These are phyloP conservation scores for Avena sativa DNA, from an alignment of 176 grass and related monocot species.

Conservation along the genomic window DNA sequence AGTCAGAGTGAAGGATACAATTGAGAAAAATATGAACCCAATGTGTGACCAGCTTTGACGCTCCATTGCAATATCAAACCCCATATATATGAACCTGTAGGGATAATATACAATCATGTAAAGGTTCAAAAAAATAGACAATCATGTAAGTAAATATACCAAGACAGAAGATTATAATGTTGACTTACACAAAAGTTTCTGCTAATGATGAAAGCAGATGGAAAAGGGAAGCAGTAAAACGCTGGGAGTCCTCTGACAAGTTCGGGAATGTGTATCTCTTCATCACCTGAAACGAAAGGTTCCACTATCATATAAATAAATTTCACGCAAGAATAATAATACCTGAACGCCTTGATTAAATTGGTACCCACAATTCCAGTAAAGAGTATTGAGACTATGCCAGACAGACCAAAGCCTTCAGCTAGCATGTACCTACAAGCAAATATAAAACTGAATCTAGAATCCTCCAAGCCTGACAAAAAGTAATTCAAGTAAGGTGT, in stretches of 20 bases:
- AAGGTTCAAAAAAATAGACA: background rate
- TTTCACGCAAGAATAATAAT: background rate
- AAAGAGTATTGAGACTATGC: conserved; percentile 93
- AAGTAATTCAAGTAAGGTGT: conserved; percentile 23
- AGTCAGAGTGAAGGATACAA: conserved; percentile 77
- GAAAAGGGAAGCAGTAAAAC: conserved; percentile 76
- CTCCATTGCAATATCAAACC: conserved; percentile 92
- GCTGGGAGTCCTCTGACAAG: conserved; percentile 81
- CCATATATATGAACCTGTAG: conserved; percentile 96
- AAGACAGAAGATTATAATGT: background rate
- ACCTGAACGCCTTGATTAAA: background rate
- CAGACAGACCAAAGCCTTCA: conserved; percentile 88
- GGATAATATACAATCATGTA: conserved; percentile 20
- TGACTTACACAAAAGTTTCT: conserved; percentile 90
- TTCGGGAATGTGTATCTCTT: conserved; percentile 85
- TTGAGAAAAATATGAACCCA: conserved; percentile 95
- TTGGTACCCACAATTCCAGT: conserved; percentile 79
- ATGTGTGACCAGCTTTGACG: conserved; percentile 90
- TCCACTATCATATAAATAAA: background rate
- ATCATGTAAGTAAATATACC: conserved; percentile 16
- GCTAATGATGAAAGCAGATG: conserved; percentile 86
- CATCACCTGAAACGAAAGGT: conserved; percentile 68
- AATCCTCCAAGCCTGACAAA: conserved; percentile 18
- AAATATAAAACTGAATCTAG: conserved; percentile 4
- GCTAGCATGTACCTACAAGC: conserved; percentile 86